These are phyloP conservation scores for Loxodes magnus DNA, from an alignment of 73 alveolate species.

Conservation along the genomic window DNA sequence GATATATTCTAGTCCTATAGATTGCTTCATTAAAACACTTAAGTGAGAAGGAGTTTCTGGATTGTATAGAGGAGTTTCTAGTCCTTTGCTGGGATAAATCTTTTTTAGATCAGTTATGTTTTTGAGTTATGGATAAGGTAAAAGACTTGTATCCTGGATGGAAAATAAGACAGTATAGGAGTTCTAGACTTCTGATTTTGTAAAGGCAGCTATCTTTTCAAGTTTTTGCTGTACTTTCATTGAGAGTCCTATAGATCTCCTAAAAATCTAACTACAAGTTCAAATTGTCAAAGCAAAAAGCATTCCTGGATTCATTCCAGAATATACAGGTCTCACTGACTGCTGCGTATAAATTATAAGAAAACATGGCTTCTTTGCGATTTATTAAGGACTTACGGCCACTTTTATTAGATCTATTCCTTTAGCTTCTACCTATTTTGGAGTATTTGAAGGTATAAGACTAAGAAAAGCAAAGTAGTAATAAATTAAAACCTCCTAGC, in stretches of 20 bases:
- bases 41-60: constrained; percentile 2
- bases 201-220: background rate
- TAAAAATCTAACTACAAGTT: background rate
- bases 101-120: background rate
- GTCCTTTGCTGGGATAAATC: constrained; percentile 1
- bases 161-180: background rate
- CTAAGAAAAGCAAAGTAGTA: background rate
- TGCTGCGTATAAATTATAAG: background rate
- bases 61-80: background rate
- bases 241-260: constrained; percentile 6
- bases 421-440: background rate
- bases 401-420: background rate
- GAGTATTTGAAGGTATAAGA: constrained; percentile 3
- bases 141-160: background rate
- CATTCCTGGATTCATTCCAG: background rate
- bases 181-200: background rate
- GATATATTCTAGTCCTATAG: background rate
- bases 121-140: background rate
- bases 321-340: background rate
- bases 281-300: background rate
- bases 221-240: background rate
- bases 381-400: background rate
- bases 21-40: background rate
- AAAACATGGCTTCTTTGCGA: background rate
- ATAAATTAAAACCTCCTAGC: background rate